A percentile compares a stretch with the other conserved stretches of the same genome.
phyloP scores from a whole-genome alignment of 768 basidiomycete genomes.

The Suillus variegatus region DNA sequence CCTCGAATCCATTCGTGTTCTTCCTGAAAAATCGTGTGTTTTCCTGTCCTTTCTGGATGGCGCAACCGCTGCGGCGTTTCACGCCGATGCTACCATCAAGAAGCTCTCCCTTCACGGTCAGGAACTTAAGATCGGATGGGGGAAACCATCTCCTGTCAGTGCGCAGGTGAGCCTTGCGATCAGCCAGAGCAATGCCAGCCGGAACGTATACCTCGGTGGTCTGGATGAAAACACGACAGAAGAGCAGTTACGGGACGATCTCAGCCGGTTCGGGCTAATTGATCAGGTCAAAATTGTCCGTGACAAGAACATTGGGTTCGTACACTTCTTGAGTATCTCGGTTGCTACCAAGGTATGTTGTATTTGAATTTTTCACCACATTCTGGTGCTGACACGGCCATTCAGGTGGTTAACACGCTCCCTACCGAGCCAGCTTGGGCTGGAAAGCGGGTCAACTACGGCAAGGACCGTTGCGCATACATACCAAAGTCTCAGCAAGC shows the following conservation, averaged over 20 bases:
- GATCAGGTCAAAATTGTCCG: conserved; percentile 99
- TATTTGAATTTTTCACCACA: conserved; percentile 7
- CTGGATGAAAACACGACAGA: conserved; percentile 90
- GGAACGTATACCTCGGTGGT: conserved; percentile 96
- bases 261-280: conserved; percentile 91
- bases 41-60: conserved; percentile 98
- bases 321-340: conserved; percentile 95
- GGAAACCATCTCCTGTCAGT: conserved; percentile 89
- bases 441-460: conserved; percentile 96
- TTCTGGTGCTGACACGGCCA: neutral
- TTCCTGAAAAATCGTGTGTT: conserved; percentile 96
- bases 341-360: conserved; percentile 86
- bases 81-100: conserved; percentile 95
- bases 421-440: conserved; percentile 93
- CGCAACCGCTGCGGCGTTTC: conserved; percentile 91
- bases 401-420: conserved; percentile 88
- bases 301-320: conserved; percentile 99
- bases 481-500: conserved; percentile 95
- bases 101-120: conserved; percentile 92
- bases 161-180: conserved; percentile 86
- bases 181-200: conserved; percentile 86
- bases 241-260: conserved; percentile 87
- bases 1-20: conserved; percentile 89
- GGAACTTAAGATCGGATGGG: conserved; percentile 99
- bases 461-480: conserved; percentile 98